These are phyloP conservation scores for Marvania coccoides DNA, from an alignment of 139 green algal species.

Conservation along the genomic window DNA sequence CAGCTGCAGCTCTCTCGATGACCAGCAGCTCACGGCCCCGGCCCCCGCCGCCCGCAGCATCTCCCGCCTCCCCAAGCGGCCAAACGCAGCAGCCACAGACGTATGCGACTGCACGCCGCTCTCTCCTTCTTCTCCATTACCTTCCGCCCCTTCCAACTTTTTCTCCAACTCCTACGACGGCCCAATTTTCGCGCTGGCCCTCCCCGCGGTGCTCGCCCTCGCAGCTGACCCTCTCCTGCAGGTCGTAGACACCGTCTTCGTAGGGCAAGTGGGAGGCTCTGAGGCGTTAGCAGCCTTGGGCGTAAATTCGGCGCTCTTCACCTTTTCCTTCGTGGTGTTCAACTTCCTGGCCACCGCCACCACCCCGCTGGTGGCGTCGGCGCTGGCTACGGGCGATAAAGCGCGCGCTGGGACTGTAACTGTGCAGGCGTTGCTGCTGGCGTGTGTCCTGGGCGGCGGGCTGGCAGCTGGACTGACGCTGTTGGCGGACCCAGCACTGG, in stretches of 20 bases:
- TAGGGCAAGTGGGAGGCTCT: slow-evolving; percentile 44
- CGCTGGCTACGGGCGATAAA: slow-evolving; percentile 30
- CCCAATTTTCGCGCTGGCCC: slow-evolving; percentile 44
- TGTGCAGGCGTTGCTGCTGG: slow-evolving; percentile 31
- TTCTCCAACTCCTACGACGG: slow-evolving; percentile 24
- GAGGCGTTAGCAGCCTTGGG: slow-evolving; percentile 56
- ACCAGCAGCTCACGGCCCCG: too few species aligned
- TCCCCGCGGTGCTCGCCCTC: slow-evolving; percentile 48
- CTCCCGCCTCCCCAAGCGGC: too few species aligned
- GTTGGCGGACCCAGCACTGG: slow-evolving; percentile 21
- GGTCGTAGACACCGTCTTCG: slow-evolving; percentile 56
- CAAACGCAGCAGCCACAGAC: too few species aligned
- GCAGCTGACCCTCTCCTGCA: slow-evolving; percentile 60
- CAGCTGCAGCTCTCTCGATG: too few species aligned
- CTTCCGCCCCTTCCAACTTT: neutral
- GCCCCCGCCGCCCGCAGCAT: too few species aligned
- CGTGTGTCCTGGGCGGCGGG: slow-evolving; percentile 30
- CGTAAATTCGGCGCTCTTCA: slow-evolving; percentile 61
- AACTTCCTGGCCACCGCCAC: slow-evolving; percentile 72
- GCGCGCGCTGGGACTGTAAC: slow-evolving; percentile 7
- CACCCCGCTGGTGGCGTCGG: slow-evolving; percentile 56
- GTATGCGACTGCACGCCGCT: too few species aligned
- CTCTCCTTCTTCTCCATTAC: neutral
- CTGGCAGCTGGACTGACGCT: slow-evolving; percentile 19
- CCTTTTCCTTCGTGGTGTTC: slow-evolving; percentile 65